These are phyloP conservation scores for Vaccinium macrocarpon DNA, from an alignment of 148 eudicot species.

Conservation along the genomic window DNA sequence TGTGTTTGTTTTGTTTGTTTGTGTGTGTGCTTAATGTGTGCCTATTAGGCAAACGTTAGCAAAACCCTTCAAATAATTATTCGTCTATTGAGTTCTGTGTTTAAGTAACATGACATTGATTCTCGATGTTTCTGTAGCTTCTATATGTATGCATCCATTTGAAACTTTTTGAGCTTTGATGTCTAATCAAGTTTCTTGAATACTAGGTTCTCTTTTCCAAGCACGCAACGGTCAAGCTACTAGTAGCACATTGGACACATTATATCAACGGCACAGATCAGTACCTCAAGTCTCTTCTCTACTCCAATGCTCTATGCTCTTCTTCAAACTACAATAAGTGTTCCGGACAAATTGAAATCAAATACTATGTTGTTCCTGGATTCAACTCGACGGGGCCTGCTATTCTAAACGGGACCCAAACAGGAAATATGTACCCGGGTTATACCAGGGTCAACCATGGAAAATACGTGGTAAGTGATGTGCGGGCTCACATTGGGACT, in stretches of 20 bases:
- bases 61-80: background rate
- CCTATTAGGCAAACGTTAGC: too few relatives aligned
- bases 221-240: slow-evolving; percentile 70
- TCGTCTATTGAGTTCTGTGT: background rate
- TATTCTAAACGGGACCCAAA: slow-evolving; percentile 39
- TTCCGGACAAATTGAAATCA: slow-evolving; percentile 73
- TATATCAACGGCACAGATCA: slow-evolving; percentile 65
- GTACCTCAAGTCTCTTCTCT: slow-evolving; percentile 76
- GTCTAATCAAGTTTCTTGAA: slow-evolving; percentile 4
- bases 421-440: slow-evolving; percentile 68
- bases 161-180: background rate
- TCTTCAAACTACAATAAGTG: slow-evolving; percentile 79
- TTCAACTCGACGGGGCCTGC: slow-evolving; percentile 81
- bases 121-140: background rate
- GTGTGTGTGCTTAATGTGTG: too few relatives aligned
- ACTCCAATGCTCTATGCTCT: slow-evolving; percentile 68
- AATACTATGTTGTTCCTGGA: slow-evolving; percentile 77
- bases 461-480: slow-evolving; percentile 82
- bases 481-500: slow-evolving; percentile 80
- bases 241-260: slow-evolving; percentile 86
- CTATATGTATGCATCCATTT: background rate
- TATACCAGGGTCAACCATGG: slow-evolving; percentile 85
- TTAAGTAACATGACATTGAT: background rate
- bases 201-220: slow-evolving; percentile 72
- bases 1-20: too few relatives aligned